Conservation (phyloP, 306 rosid genomes). For the Cucurbita argyrosperma region DNA sequence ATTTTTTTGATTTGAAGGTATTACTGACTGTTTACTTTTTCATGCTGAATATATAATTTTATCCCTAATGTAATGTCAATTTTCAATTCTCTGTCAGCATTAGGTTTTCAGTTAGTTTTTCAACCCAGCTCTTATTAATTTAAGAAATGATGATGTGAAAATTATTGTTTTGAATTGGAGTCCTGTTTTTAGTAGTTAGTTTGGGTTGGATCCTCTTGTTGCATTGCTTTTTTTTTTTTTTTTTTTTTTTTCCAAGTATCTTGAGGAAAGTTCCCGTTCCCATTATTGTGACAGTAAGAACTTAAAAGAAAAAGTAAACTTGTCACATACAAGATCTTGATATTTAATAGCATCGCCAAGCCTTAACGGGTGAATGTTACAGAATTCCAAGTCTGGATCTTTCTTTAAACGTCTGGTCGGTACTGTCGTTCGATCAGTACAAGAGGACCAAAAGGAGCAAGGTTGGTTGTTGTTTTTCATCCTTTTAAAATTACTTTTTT, state of each 20-base stretch:
- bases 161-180: neutral
- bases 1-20: neutral
- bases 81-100: neutral
- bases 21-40: neutral
- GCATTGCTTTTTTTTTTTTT: neutral
- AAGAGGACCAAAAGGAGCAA: slow-evolving; percentile 83
- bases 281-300: neutral
- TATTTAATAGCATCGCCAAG: neutral
- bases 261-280: neutral
- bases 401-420: slow-evolving; percentile 78
- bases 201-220: neutral
- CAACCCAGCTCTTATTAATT: neutral
- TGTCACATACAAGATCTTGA: neutral
- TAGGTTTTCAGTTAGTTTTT: neutral
- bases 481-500: neutral
- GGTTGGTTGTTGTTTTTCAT: slow-evolving; percentile 29
- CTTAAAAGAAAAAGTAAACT: neutral
- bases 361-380: slow-evolving; percentile 16
- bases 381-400: slow-evolving; percentile 69
- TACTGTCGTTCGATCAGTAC: slow-evolving; percentile 86
- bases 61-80: neutral
- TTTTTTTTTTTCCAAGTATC: neutral
- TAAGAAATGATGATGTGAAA: neutral
- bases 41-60: neutral
- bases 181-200: neutral